Percentiles rank a stretch among this genome's conserved stretches.
Evolutionary conservation across 73 alveolate genomes (phyloP).

Genomic region (Effrenium voratum): DNA sequence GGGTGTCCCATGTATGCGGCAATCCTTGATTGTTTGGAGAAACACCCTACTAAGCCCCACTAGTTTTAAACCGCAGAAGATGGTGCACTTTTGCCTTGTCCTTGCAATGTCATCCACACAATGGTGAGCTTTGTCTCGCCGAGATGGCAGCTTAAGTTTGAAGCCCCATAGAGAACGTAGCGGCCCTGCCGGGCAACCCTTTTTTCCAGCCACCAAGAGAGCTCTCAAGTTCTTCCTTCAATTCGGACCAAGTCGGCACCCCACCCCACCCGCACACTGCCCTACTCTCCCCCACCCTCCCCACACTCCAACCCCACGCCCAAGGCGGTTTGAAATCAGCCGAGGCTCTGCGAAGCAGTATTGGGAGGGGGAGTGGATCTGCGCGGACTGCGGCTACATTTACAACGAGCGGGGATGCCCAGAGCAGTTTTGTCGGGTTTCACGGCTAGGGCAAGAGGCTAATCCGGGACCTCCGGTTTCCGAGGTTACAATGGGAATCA

Average conservation of each 20-base stretch:
- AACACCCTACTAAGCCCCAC: no score
- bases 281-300: neutral
- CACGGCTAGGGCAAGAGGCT: no score
- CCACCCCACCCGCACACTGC: neutral
- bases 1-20: neutral
- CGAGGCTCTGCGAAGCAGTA: slow-evolving; percentile 57
- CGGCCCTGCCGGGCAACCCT: neutral
- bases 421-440: no score
- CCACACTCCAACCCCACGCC: neutral
- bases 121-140: no score
- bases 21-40: no score
- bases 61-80: no score
- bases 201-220: neutral
- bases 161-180: neutral
- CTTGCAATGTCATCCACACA: no score
- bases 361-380: slow-evolving; percentile 93
- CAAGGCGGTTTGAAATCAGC: neutral
- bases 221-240: neutral
- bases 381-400: slow-evolving; percentile 92
- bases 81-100: no score
- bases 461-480: no score
- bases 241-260: neutral
- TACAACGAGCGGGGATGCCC: slow-evolving; percentile 82
- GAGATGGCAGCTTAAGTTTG: no score
- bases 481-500: no score